Evolutionary conservation across 225 moss, liverwort and hornwort genomes (phyloP), one percentile per base, ranked within the genome.

Genomic region (Asterella californica): DNA sequence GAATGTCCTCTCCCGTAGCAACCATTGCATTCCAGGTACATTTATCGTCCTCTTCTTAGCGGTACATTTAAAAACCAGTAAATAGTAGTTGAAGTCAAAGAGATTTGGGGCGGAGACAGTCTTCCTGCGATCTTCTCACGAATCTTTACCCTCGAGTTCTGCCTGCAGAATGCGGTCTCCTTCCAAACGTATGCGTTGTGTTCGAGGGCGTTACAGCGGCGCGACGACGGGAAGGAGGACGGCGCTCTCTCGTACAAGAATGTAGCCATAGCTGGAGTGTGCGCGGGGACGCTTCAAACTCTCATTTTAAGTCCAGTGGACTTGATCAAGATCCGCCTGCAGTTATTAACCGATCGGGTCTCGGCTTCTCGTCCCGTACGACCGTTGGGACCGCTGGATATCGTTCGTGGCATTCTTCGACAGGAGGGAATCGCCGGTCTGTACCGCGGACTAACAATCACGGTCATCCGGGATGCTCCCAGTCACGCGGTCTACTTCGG

Each of bases 401-500:
- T 99, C 53, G 90, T 85, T 64, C 88, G 91, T 24, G 86, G 84
- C 76, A 93, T 99, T 82, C 77, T 95, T 9, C 91, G 90, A 19
- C 85, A 83, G 62, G 95, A 99, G 77, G 99, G 99, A 66, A 67
- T 95, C 32, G 83, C 80, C 83, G 99, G 99, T 64, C 87, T 95
- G 22, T 99, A 99, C 76, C 92, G 94, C 64, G 99, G 99, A 27
- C 91, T 95, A 70, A 88, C 90, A 46, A 93, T 95, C 48, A 99
- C 99, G 2, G 91, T 95, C 10, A 84, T 99, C 52, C 90, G 99
- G n/a, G 99, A 99, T 78, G 95, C 92, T 65, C 99, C 99, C 22
- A 90, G 90, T 81, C 95, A 99, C 84, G 99, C 93, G 72, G 95
- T 93, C 6, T 99, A 99, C 71, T 99, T 99, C 70, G 94, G 91